These are phyloP conservation scores for Cladosporium austrohemisphaericum DNA, from an alignment of 2,329 filamentous ascomycete genomes.

Conservation along the genomic window DNA sequence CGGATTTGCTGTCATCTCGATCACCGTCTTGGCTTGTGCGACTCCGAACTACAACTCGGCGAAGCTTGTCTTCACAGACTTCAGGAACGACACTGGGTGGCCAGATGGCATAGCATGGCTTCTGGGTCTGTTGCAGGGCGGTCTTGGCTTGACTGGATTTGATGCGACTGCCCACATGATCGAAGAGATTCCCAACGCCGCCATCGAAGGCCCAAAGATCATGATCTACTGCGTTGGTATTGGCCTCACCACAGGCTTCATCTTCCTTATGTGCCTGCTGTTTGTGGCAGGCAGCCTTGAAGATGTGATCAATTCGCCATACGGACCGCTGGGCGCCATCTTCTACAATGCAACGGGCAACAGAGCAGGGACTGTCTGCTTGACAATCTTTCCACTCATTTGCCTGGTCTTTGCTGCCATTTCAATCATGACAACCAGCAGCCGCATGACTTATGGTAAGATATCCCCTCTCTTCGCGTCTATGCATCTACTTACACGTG, in stretches of 20 bases:
- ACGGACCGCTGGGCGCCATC: constrained; percentile 34
- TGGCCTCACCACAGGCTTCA: constrained; percentile 35
- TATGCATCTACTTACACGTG: neutral
- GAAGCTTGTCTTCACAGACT: constrained; percentile 62
- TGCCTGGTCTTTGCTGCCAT: constrained; percentile 35
- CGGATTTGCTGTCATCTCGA: constrained; percentile 67
- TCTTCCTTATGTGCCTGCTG: constrained; percentile 35
- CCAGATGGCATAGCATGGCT: constrained; percentile 40
- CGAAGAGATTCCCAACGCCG: constrained; percentile 36
- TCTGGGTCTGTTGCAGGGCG: constrained; percentile 40
- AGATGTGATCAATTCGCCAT: constrained; percentile 30
- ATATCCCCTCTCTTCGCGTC: neutral
- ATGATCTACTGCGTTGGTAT: constrained; percentile 35
- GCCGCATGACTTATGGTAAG: constrained; percentile 33
- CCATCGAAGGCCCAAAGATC: constrained; percentile 31
- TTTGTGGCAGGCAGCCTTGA: constrained; percentile 34
- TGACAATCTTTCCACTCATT: constrained; percentile 35
- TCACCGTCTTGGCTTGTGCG: constrained; percentile 64
- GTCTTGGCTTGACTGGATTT: constrained; percentile 44
- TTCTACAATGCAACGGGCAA: constrained; percentile 34
- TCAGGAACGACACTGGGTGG: constrained; percentile 56
- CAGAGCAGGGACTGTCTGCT: constrained; percentile 32
- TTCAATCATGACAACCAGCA: constrained; percentile 36
- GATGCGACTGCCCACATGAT: constrained; percentile 52
- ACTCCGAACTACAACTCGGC: constrained; percentile 62